Base-by-base conservation (phyloP, 352 stramenopile species). In the Phytophthora vignae region DNA sequence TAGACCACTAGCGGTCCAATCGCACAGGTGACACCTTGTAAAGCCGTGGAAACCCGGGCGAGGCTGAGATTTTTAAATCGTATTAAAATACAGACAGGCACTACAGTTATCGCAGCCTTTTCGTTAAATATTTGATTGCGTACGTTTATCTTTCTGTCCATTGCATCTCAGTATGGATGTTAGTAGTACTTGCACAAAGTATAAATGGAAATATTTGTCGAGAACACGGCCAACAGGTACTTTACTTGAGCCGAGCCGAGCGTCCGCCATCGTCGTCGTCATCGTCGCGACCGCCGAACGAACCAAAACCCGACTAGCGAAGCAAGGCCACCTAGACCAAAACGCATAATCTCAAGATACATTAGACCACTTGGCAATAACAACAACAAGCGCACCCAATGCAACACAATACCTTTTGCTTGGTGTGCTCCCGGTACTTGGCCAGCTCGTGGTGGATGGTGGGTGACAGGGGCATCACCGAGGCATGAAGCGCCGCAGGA, bases 381-480 rank as follows among this genome's bases (percentile, higher is more conserved):
- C 38, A 56, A 48, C 11, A 2, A 36, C 40, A 17, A n/a, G 33
- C 31, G 38, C 5, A 55, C 11, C 19, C 8, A 31, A 11, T 17
- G 40, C 40, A 49, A 21, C 40, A 64, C 19, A 59, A 17, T 69
- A 77, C 82, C 78, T 86, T 87, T 70, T 83, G 69, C 49, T 92
- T 92, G 8, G 78, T 78, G 29, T 84, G 76, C 52, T 93, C 68
- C 36, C 81, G 82, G 54, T 83, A 93, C 25, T 83, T 87, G 12
- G 77, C 84, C 19, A 95, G 69, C 17, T 93, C 87, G 7, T 76
- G 73, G 49, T 92, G 85, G 67, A 92, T 93, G 6, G 81, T 90
- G 14, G 84, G 84, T 11, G 87, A 95, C 3, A 95, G 56, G 12
- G 85, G 81, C 17, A 83, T 72, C 33, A 72, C 63, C 0, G 83